Conservation (phyloP, 768 basidiomycete genomes). For the Collybia nuda region DNA sequence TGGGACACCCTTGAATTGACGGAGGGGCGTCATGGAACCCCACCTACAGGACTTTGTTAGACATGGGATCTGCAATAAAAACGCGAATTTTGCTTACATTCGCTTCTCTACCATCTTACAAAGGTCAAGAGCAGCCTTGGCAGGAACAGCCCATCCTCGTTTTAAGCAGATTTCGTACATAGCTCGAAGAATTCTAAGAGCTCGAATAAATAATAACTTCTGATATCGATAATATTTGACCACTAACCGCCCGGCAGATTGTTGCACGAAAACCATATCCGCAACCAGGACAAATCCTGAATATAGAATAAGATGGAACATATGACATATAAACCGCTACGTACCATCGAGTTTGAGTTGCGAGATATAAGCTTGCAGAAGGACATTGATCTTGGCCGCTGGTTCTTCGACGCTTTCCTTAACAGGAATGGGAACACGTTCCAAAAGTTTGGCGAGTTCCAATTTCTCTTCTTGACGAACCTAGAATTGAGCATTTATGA, state of each 20-base stretch:
- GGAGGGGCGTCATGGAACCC: slow-evolving; percentile 95
- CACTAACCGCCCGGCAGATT: slow-evolving; percentile 86
- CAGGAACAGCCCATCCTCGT: slow-evolving; percentile 96
- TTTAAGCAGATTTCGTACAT: slow-evolving; percentile 98
- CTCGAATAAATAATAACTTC: not conserved
- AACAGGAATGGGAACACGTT: slow-evolving; percentile 94
- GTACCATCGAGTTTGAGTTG: slow-evolving; percentile 87
- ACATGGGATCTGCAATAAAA: too few species aligned
- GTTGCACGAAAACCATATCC: slow-evolving; percentile 96
- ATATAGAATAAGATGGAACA: not conserved
- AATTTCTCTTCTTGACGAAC: slow-evolving; percentile 88
- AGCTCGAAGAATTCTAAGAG: slow-evolving; percentile 79
- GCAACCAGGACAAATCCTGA: slow-evolving; percentile 81
- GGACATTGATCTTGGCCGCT: slow-evolving; percentile 94
- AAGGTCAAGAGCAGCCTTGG: slow-evolving; percentile 85
- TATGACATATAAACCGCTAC: slow-evolving; percentile 5
- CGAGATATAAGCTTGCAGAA: slow-evolving; percentile 93
- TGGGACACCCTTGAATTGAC: slow-evolving; percentile 94
- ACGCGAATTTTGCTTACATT: slow-evolving; percentile 48
- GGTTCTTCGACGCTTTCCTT: slow-evolving; percentile 97
- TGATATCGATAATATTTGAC: not conserved
- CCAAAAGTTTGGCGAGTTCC: slow-evolving; percentile 85
- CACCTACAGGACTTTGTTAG: slow-evolving; percentile 53
- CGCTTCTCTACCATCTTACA: slow-evolving; percentile 95
- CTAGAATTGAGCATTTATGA: slow-evolving; percentile 23